Conservation (phyloP, 202 grass and related monocot species). For the Digitaria exilis region DNA sequence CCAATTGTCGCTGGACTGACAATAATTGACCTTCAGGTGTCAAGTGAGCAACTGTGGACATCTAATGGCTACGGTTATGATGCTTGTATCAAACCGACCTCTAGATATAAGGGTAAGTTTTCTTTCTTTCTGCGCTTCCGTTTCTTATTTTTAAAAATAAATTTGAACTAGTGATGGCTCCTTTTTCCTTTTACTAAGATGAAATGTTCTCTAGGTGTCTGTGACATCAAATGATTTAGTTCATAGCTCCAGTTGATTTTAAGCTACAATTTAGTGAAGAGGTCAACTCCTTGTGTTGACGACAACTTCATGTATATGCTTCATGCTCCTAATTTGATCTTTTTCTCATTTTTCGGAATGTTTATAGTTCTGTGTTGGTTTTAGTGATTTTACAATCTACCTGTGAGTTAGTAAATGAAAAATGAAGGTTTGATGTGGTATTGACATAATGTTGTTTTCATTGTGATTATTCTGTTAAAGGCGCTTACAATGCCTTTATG, state of each 20-base stretch:
- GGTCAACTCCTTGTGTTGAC: not conserved
- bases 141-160: not conserved
- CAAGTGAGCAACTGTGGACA: slow-evolving; percentile 60
- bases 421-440: not conserved
- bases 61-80: slow-evolving; percentile 71
- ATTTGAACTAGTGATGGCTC: not conserved
- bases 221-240: not conserved
- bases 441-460: not conserved
- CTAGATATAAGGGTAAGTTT: slow-evolving; percentile 72
- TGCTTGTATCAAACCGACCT: slow-evolving; percentile 71
- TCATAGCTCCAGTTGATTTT: not conserved
- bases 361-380: slow-evolving; percentile 24
- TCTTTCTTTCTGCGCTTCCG: slow-evolving; percentile 13
- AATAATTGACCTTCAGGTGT: slow-evolving; percentile 48
- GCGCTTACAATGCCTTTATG: slow-evolving; percentile 35
- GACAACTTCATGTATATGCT: slow-evolving; percentile 13
- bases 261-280: not conserved
- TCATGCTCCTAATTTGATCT: not conserved
- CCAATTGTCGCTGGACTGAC: not conserved
- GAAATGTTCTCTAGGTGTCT: not conserved
- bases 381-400: not conserved
- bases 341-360: not conserved
- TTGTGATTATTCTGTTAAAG: not conserved
- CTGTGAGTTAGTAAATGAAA: slow-evolving; percentile 3
- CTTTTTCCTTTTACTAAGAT: slow-evolving; percentile 18